Evolutionary conservation across 2,329 filamentous ascomycete genomes (phyloP), one percentile per base, ranked within the genome.

Genomic region (Dothistroma septosporum): DNA sequence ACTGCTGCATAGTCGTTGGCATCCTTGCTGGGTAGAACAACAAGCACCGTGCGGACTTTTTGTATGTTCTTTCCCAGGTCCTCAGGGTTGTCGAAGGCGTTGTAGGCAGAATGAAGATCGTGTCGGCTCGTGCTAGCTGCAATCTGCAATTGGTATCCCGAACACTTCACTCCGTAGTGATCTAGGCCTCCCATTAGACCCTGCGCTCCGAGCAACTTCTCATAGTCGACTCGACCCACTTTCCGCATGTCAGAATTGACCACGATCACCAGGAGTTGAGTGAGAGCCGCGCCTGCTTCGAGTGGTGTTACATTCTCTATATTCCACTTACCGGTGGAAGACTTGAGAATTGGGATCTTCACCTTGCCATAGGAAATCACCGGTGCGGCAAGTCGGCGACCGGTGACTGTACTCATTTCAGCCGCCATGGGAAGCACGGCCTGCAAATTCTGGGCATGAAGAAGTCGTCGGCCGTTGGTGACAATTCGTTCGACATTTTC

Each of bases 381-480:
- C 10, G 56, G 56, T 16, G 53, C 24, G 2, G 0, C 21, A 3
- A 62, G 35, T 21, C 55, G 37, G 14, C 60, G 44, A 32, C 31
- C 60, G 2, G 28, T 16, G n/a, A 54, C 49, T 2, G 6, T 7
- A 8, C 7, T 56, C 60, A 62, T 61, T 14, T n/a, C 35, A 19
- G 11, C 7, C 9, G 11, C 14, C 31, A 61, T 35, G 35, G 16
- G 8, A 44, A 56, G 0, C 12, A 37, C 16, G 16, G 21, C 10
- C 12, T 37, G 28, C 24, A 19, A 14, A 35, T 56, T 44, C 33
- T 53, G n/a, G 7, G 19, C 19, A 4, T 22, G 21, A 32, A 60
- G 33, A 4, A 44, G 50, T 21, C 24, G 4, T n/a, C 33, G 10
- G 10, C 9, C 53, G 16, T 59, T 50, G 46, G 52, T 19, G 28